phyloP scores from a whole-genome alignment of 2,329 filamentous ascomycete species.

The Fusarium nematophilum region DNA sequence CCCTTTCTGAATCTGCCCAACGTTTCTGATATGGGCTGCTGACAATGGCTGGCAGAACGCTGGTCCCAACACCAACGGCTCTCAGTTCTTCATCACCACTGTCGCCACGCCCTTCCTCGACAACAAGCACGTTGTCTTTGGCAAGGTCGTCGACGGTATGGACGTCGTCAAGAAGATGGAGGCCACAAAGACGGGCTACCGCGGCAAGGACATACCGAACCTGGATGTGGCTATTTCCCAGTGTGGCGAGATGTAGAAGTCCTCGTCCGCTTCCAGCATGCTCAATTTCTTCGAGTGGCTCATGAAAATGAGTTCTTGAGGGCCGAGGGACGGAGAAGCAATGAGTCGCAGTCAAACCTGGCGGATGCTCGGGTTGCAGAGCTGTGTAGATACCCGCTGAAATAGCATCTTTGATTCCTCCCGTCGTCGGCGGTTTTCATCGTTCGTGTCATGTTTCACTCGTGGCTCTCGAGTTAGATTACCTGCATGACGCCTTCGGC shows the following conservation, averaged over 20 bases:
- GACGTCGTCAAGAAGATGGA: conserved; percentile 94
- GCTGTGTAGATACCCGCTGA: conserved; percentile 34
- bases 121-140: conserved; percentile 95
- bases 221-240: conserved; percentile 85
- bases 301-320: too few relatives aligned
- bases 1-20: not conserved
- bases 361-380: conserved; percentile 17
- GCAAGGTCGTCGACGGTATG: conserved; percentile 88
- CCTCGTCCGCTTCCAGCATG: not conserved
- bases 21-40: not conserved
- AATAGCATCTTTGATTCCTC: conserved; percentile 21
- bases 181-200: conserved; percentile 82
- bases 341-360: not conserved
- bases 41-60: conserved; percentile 71
- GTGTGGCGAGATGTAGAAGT: conserved; percentile 96
- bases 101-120: conserved; percentile 88
- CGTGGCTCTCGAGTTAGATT: conserved; percentile 7
- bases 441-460: conserved; percentile 26
- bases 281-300: too few relatives aligned
- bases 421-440: conserved; percentile 32
- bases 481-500: conserved; percentile 3
- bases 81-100: conserved; percentile 97
- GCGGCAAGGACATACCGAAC: conserved; percentile 82
- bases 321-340: not conserved
- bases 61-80: conserved; percentile 92